These are phyloP conservation scores for Odontarrhena argentea DNA, from an alignment of 345 rosid species.

Conservation along the genomic window DNA sequence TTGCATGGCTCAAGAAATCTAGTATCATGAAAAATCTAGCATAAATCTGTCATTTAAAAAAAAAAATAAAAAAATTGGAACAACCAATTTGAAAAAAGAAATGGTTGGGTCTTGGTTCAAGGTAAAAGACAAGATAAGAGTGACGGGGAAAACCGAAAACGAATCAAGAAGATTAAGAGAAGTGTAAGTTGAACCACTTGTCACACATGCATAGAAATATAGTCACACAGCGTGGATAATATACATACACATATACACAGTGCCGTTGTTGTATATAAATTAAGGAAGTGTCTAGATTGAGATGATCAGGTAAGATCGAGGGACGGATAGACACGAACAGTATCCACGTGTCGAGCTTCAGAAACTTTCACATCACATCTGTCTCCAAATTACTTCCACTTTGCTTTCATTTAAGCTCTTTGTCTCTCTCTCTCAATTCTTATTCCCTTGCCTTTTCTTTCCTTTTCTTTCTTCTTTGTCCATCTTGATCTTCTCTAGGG, in stretches of 20 bases:
- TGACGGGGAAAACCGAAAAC: constrained; percentile 42
- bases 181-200: constrained; percentile 32
- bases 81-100: too few relatives aligned
- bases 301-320: constrained; percentile 37
- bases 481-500: background rate
- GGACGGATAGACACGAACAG: constrained; percentile 38
- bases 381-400: constrained; percentile 30
- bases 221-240: constrained; percentile 9
- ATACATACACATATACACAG: constrained; percentile 10
- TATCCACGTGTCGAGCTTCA: constrained; percentile 40
- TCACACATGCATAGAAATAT: constrained; percentile 37
- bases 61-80: too few relatives aligned
- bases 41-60: too few relatives aligned
- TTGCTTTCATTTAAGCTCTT: constrained; percentile 27
- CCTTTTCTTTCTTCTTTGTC: background rate
- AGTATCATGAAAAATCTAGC: too few relatives aligned
- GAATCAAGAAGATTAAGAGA: constrained; percentile 2
- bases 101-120: too few relatives aligned
- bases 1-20: too few relatives aligned
- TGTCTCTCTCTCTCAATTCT: background rate
- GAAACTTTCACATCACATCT: constrained; percentile 33
- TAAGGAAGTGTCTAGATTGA: constrained; percentile 31
- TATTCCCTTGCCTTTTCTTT: constrained; percentile 10
- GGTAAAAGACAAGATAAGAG: constrained; percentile 20
- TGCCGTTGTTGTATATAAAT: background rate